These are phyloP conservation scores for Aspergillus pseudoviridinutans DNA, from an alignment of 2,329 filamentous ascomycete genomes.

Conservation along the genomic window DNA sequence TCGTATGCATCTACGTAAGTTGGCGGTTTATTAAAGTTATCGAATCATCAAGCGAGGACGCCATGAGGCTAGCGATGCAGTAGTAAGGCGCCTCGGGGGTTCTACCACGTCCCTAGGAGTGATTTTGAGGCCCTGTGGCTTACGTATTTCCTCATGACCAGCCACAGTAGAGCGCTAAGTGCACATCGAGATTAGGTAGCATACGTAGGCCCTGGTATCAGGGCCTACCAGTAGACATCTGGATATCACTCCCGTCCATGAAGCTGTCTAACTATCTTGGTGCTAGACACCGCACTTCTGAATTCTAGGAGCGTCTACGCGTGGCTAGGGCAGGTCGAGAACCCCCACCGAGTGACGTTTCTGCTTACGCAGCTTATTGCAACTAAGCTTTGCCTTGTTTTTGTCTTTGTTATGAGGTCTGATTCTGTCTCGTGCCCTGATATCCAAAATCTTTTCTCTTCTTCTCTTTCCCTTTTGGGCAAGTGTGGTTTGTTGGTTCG, in stretches of 20 bases:
- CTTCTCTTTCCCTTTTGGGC: neutral
- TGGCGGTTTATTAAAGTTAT: slow-evolving; percentile 4
- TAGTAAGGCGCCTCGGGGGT: neutral
- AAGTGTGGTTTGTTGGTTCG: neutral
- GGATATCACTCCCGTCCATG: neutral
- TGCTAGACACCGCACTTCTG: neutral
- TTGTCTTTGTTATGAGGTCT: neutral
- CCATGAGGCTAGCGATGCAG: neutral
- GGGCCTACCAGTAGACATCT: too few species aligned
- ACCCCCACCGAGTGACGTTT: slow-evolving; percentile 20
- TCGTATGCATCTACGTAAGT: slow-evolving; percentile 23
- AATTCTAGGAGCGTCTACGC: neutral
- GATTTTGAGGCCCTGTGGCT: slow-evolving; percentile 5
- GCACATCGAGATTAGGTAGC: neutral
- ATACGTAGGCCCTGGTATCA: neutral
- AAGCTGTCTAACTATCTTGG: neutral
- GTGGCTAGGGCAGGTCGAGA: slow-evolving; percentile 4
- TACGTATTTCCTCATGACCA: slow-evolving; percentile 5
- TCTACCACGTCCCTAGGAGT: neutral
- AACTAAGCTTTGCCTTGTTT: neutral
- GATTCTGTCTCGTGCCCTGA: neutral
- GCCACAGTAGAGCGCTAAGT: neutral
- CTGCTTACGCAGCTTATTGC: slow-evolving; percentile 16
- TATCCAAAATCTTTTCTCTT: neutral
- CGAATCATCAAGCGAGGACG: slow-evolving; percentile 1